Percentiles rank a stretch among this genome's conserved stretches.
Conservation (phyloP, 2,329 filamentous ascomycete genomes). For the Trichoderma harzianum region DNA sequence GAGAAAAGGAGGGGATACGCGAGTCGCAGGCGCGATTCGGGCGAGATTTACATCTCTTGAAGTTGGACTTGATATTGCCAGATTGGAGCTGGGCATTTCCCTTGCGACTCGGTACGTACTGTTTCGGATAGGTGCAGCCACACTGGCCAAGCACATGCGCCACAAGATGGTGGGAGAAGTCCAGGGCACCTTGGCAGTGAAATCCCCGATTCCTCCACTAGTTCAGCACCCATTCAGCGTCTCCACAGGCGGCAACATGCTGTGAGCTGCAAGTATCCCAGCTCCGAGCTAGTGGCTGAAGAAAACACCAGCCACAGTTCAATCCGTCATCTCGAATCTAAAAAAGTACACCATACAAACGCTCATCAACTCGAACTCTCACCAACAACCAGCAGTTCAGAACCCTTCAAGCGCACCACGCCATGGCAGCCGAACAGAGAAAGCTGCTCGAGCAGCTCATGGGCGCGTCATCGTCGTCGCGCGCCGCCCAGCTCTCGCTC, state of each 20-base stretch:
- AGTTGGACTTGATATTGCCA: slow-evolving; percentile 9
- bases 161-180: not conserved
- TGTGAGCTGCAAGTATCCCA: not conserved
- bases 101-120: not conserved
- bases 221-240: not conserved
- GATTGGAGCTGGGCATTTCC: not conserved
- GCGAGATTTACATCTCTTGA: slow-evolving; percentile 26
- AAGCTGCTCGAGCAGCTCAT: slow-evolving; percentile 98
- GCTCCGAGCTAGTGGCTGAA: not conserved
- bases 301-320: slow-evolving; percentile 8
- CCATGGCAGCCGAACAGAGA: slow-evolving; percentile 94
- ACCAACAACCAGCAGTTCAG: not conserved
- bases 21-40: slow-evolving; percentile 19
- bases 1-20: slow-evolving; percentile 16
- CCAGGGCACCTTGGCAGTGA: not conserved
- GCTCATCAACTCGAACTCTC: not conserved
- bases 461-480: slow-evolving; percentile 69
- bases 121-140: not conserved
- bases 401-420: not conserved
- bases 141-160: not conserved
- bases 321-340: slow-evolving; percentile 7
- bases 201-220: not conserved
- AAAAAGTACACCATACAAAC: slow-evolving; percentile 9
- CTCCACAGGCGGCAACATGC: not conserved
- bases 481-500: slow-evolving; percentile 78